Conservation (phyloP, 176 grass and related monocot genomes). For the Sorghum bicolor region DNA sequence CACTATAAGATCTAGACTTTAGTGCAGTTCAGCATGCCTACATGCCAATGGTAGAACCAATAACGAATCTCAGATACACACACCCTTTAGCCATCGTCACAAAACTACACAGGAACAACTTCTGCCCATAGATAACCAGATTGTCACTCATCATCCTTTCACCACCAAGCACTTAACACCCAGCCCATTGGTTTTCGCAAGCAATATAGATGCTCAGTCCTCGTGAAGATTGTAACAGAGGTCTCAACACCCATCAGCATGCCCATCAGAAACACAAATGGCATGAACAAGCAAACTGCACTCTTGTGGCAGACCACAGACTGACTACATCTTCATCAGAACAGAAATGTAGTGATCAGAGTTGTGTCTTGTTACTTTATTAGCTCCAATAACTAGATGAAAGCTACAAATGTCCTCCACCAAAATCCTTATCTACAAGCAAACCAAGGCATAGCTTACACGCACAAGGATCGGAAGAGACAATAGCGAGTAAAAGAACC, state of each 20-base stretch:
- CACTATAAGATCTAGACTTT: background rate
- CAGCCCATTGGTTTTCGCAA: background rate
- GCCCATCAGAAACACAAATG: background rate
- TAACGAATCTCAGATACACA: background rate
- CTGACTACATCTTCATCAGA: background rate
- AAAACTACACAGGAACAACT: background rate
- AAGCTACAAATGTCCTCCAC: constrained; percentile 1
- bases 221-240: background rate
- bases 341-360: background rate
- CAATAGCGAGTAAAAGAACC: background rate
- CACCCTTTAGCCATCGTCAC: background rate
- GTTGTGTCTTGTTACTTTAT: background rate
- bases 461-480: background rate
- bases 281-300: background rate
- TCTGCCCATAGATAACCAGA: background rate
- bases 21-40: background rate
- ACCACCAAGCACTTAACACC: background rate
- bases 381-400: constrained; percentile 5
- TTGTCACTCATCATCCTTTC: background rate
- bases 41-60: background rate
- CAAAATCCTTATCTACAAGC: constrained; percentile 7
- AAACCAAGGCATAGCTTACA: background rate
- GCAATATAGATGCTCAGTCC: background rate
- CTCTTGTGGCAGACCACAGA: background rate
- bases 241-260: background rate